phyloP scores from a whole-genome alignment of 768 basidiomycete genomes.

The Rhodotorula diobovata region DNA sequence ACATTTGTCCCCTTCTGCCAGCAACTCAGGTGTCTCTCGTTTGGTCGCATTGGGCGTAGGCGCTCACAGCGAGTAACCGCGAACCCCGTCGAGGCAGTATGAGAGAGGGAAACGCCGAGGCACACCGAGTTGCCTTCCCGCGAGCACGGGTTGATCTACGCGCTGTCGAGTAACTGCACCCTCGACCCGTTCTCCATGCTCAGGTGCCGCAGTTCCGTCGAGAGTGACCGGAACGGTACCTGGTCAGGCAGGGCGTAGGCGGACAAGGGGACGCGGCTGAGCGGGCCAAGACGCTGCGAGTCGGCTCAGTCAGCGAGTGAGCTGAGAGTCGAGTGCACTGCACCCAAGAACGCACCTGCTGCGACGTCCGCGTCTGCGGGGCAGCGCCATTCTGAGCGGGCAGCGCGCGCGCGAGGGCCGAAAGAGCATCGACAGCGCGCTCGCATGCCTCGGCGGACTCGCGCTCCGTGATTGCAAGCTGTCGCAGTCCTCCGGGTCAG shows the following conservation, averaged over 20 bases:
- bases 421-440: neutral
- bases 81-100: too few relatives aligned
- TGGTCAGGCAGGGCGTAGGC: neutral
- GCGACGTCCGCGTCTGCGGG: accelerated
- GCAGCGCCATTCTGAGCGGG: neutral
- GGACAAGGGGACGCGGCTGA: neutral
- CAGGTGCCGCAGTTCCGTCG: neutral
- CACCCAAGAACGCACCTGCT: neutral
- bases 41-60: too few relatives aligned
- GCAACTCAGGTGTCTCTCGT: too few relatives aligned
- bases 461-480: neutral
- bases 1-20: too few relatives aligned
- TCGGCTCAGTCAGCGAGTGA: neutral
- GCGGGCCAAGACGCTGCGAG: neutral
- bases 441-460: neutral
- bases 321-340: too few relatives aligned
- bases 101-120: too few relatives aligned
- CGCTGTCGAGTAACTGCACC: too few relatives aligned
- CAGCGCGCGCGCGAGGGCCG: neutral
- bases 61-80: too few relatives aligned
- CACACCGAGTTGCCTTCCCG: too few relatives aligned
- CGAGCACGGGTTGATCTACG: too few relatives aligned
- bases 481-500: neutral
- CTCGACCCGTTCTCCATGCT: too few relatives aligned
- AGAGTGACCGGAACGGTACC: neutral